phyloP scores from a whole-genome alignment of 345 rosid species.

The Pugionium dolabratum region DNA sequence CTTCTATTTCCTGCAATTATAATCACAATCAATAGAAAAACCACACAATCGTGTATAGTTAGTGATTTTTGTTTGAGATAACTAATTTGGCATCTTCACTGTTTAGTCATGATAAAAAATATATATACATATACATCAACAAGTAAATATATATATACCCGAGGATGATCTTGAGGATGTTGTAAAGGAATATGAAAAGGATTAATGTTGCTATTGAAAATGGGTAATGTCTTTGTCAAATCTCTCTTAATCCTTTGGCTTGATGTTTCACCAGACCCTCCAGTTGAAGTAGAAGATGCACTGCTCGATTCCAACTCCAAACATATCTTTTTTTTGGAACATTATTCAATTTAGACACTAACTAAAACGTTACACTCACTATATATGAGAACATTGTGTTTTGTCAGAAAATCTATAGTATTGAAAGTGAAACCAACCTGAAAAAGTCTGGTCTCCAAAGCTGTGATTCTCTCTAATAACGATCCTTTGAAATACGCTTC shows the following conservation, averaged over 20 bases:
- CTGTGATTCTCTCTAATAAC: constrained; percentile 61
- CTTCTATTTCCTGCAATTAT: constrained; percentile 29
- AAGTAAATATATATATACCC: constrained; percentile 4
- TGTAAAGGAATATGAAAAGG: constrained; percentile 37
- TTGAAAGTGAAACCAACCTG: constrained; percentile 45
- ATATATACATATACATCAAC: neutral
- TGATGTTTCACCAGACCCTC: constrained; percentile 52
- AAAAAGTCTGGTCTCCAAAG: constrained; percentile 66
- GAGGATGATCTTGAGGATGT: constrained; percentile 23
- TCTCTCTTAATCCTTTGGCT: constrained; percentile 52
- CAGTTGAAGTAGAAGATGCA: constrained; percentile 50
- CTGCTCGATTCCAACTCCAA: constrained; percentile 68
- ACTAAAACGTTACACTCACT: neutral
- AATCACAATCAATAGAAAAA: neutral
- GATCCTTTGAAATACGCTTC: constrained; percentile 81
- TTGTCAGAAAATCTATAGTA: neutral
- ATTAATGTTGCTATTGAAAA: constrained; percentile 40
- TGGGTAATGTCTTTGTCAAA: constrained; percentile 44
- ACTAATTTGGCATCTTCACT: too few relatives aligned
- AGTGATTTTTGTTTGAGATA: too few relatives aligned
- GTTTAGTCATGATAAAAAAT: neutral
- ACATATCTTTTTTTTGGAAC: constrained; percentile 44
- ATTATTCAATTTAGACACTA: neutral
- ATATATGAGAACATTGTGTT: neutral
- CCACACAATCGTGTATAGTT: too few relatives aligned